A percentile compares a stretch with the other conserved stretches of the same genome.
Evolutionary conservation across 345 rosid species (phyloP).

Genomic region (Syzygium oleosum): DNA sequence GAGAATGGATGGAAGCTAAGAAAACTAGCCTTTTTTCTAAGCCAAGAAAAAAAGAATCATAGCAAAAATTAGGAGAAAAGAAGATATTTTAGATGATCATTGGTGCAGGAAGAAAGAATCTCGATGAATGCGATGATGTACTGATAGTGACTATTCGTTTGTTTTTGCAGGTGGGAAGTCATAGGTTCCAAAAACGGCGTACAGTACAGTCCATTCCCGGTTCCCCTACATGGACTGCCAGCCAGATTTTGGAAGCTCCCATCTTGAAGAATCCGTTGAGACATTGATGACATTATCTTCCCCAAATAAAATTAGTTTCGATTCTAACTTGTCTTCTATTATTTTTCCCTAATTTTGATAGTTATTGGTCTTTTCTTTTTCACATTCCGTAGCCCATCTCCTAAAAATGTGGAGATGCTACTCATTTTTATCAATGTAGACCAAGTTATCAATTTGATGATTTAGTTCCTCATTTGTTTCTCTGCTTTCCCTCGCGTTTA

Average conservation of each 20-base stretch:
- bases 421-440: neutral
- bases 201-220: conserved; percentile 75
- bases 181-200: conserved; percentile 43
- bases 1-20: neutral
- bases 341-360: neutral
- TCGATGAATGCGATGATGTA: neutral
- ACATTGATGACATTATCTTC: neutral
- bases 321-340: neutral
- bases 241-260: conserved; percentile 57
- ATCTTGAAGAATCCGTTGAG: neutral
- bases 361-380: neutral
- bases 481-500: neutral
- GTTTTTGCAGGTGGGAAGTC: conserved; percentile 63
- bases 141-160: neutral
- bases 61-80: neutral
- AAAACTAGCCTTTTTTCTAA: neutral
- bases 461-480: neutral
- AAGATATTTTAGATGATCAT: neutral
- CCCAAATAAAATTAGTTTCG: neutral
- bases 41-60: neutral
- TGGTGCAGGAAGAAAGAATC: neutral
- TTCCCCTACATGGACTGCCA: conserved; percentile 61
- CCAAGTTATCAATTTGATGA: neutral
- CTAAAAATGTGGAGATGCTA: conserved; percentile 3
- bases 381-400: conserved; percentile 1